phyloP scores from a whole-genome alignment of 139 green algal species.

The Volvox africanus region DNA sequence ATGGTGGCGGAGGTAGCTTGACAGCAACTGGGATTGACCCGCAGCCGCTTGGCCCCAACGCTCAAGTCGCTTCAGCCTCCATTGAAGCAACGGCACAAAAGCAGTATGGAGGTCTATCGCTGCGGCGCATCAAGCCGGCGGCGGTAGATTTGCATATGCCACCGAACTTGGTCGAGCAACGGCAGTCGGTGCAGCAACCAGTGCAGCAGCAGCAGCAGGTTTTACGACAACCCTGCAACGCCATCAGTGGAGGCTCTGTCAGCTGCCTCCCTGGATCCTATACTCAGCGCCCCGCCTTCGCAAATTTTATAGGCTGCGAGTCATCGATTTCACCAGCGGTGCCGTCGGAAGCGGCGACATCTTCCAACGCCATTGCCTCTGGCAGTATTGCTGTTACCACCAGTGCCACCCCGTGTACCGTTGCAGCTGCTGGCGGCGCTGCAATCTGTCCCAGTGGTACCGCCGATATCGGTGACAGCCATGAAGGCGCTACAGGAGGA shows the following conservation, averaged over 20 bases:
- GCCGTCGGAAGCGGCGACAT: too few species aligned
- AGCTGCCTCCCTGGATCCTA: background rate
- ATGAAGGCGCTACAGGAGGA: too few species aligned
- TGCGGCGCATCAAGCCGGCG: background rate
- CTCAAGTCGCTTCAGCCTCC: too few species aligned
- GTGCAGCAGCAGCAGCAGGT: background rate
- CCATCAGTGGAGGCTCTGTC: background rate
- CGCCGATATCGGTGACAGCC: too few species aligned
- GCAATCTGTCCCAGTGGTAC: too few species aligned
- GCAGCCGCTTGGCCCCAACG: too few species aligned
- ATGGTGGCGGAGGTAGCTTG: too few species aligned
- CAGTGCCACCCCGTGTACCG: too few species aligned
- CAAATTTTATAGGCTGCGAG: background rate
- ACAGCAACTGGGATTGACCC: too few species aligned
- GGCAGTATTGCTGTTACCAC: too few species aligned
- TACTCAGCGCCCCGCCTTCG: background rate
- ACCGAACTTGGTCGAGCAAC: background rate
- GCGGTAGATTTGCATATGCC: background rate
- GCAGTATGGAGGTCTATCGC: background rate
- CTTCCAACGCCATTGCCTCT: too few species aligned
- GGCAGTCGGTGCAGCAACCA: background rate
- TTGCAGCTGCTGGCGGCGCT: too few species aligned
- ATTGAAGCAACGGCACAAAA: background rate
- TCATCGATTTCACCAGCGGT: background rate
- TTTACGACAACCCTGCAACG: background rate